These are phyloP conservation scores for Aureobasidium sp. DNA, from an alignment of 2,329 filamentous ascomycete genomes.

Conservation along the genomic window DNA sequence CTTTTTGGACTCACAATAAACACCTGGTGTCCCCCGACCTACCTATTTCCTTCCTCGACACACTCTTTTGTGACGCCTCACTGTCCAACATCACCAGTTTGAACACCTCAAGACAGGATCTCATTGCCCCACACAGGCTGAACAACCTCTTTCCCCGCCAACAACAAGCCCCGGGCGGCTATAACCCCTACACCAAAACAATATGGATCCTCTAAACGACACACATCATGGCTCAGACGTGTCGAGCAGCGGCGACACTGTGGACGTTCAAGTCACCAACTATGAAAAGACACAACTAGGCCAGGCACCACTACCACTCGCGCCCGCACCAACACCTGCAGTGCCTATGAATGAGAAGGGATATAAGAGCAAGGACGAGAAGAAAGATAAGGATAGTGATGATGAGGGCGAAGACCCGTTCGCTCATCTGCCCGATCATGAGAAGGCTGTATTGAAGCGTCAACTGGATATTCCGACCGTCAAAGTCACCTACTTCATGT, in stretches of 20 bases:
- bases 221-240: background rate
- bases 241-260: background rate
- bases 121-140: background rate
- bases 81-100: background rate
- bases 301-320: constrained; percentile 22
- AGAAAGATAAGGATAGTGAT: constrained; percentile 4
- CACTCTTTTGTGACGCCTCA: background rate
- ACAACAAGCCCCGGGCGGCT: constrained; percentile 8
- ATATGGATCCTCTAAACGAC: background rate
- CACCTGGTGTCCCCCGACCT: background rate
- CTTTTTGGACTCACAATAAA: background rate
- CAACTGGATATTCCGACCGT: constrained; percentile 36
- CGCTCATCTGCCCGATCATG: constrained; percentile 31
- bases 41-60: background rate
- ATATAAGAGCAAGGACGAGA: constrained; percentile 16
- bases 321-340: constrained; percentile 22
- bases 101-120: background rate
- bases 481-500: constrained; percentile 32
- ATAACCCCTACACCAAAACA: background rate
- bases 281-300: constrained; percentile 24
- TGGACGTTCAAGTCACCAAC: constrained; percentile 16
- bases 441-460: constrained; percentile 27
- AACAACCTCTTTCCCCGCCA: background rate
- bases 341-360: constrained; percentile 22
- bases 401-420: constrained; percentile 25